Conservation (phyloP, 305 asterid genomes). For the Withania somnifera region DNA sequence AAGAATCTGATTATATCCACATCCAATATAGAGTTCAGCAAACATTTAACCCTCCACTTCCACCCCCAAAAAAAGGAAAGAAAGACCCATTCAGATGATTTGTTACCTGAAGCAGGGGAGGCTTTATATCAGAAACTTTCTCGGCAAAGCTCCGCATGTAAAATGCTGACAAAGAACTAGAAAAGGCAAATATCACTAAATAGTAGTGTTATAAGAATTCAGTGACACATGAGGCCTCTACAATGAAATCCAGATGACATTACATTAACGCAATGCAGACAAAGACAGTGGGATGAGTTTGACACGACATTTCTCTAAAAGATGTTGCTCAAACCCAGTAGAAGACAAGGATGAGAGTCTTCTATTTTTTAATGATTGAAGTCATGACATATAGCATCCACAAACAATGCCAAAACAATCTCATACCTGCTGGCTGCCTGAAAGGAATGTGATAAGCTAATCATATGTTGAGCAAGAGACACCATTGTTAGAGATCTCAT, state of each 20-base stretch:
- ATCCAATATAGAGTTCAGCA: background rate
- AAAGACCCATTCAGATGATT: conserved; percentile 9
- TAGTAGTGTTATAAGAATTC: background rate
- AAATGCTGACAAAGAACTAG: conserved; percentile 95
- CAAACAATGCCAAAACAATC: background rate
- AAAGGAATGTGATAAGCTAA: conserved; percentile 72
- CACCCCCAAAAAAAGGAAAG: background rate
- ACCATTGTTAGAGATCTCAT: conserved; percentile 93
- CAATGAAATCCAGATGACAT: background rate
- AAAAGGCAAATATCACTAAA: conserved; percentile 16
- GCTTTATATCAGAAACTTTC: conserved; percentile 56
- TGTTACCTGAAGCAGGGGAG: conserved; percentile 92
- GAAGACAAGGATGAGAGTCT: background rate
- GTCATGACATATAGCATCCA: background rate
- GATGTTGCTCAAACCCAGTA: background rate
- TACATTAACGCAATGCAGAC: background rate
- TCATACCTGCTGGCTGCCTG: conserved; percentile 81
- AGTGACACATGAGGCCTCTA: background rate
- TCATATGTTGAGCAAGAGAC: conserved; percentile 94
- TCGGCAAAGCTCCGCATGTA: conserved; percentile 79
- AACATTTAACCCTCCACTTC: background rate
- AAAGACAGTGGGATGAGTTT: background rate
- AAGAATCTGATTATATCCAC: background rate
- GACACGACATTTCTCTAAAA: background rate
- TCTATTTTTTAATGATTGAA: background rate